Evolutionary conservation across 1,284 basidiomycete genomes (phyloP).

Genomic region (Trichosporon sp.): DNA sequence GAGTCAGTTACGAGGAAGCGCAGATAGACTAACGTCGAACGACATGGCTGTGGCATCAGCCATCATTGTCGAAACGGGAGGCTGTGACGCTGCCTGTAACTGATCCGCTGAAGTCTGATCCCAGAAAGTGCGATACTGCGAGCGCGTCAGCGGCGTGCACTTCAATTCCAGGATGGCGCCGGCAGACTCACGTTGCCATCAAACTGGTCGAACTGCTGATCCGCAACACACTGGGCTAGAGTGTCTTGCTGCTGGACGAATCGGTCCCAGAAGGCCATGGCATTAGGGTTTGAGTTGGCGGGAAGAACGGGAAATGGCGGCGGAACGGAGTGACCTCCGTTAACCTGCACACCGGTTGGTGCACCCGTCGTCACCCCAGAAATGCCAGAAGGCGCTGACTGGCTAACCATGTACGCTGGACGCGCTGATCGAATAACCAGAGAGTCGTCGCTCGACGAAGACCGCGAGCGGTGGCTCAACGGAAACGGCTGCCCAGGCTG

Average conservation of each 20-base stretch:
- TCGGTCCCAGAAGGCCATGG: slow-evolving; percentile 39
- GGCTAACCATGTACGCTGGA: slow-evolving; percentile 25
- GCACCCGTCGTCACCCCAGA: slow-evolving; percentile 21
- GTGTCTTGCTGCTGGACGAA: slow-evolving; percentile 41
- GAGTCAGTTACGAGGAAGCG: slow-evolving; percentile 19
- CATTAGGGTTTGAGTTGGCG: slow-evolving; percentile 25
- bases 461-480: slow-evolving; percentile 25
- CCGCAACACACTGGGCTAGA: slow-evolving; percentile 36
- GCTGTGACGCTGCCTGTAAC: slow-evolving; percentile 34
- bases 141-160: slow-evolving; percentile 22
- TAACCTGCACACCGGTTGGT: slow-evolving; percentile 12
- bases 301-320: slow-evolving; percentile 41
- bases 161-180: not conserved
- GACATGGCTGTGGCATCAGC: slow-evolving; percentile 30
- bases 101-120: slow-evolving; percentile 30
- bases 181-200: slow-evolving; percentile 41
- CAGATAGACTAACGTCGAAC: slow-evolving; percentile 26
- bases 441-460: slow-evolving; percentile 25
- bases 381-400: slow-evolving; percentile 17
- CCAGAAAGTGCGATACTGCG: slow-evolving; percentile 47
- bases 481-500: slow-evolving; percentile 25
- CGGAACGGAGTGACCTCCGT: slow-evolving; percentile 23
- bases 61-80: slow-evolving; percentile 28
- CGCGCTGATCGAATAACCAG: slow-evolving; percentile 28
- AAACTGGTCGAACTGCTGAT: slow-evolving; percentile 43